These are phyloP conservation scores for Lactifluus hygrophoroides DNA, from an alignment of 768 basidiomycete genomes.

Conservation along the genomic window DNA sequence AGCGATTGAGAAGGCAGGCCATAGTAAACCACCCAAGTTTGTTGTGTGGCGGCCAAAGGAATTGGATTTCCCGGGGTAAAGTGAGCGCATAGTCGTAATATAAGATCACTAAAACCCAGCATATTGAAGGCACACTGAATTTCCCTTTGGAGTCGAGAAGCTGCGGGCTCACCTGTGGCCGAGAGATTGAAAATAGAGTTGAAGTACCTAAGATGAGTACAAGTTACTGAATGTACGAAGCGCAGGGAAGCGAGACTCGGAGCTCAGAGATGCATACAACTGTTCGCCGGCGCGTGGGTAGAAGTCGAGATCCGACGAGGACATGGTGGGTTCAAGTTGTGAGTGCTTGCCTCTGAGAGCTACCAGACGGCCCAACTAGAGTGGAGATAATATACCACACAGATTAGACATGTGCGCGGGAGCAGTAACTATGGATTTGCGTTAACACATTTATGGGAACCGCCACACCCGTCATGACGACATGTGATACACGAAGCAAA, in stretches of 20 bases:
- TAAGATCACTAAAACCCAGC: slow-evolving; percentile 21
- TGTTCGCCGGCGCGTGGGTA: not conserved
- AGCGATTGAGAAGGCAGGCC: slow-evolving; percentile 44
- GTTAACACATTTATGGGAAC: no score
- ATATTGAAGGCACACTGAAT: not conserved
- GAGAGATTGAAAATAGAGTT: not conserved
- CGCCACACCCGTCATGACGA: no score
- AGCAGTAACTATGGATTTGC: no score
- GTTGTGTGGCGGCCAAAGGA: slow-evolving; percentile 34
- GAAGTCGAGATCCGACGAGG: not conserved
- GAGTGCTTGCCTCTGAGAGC: no score
- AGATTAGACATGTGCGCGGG: no score
- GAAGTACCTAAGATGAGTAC: not conserved
- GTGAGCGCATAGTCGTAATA: slow-evolving; percentile 28
- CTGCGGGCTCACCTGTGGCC: not conserved
- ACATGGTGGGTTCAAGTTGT: not conserved
- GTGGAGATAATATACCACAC: no score
- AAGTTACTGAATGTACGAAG: not conserved
- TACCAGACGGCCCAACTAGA: no score
- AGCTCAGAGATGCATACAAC: not conserved
- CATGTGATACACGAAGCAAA: no score
- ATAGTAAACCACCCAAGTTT: slow-evolving; percentile 33
- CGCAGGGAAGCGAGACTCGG: not conserved
- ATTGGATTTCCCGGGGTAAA: slow-evolving; percentile 30
- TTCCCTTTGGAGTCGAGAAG: not conserved